Evolutionary conservation across 768 basidiomycete genomes (phyloP).

Genomic region (Melanogaster broomeanus): DNA sequence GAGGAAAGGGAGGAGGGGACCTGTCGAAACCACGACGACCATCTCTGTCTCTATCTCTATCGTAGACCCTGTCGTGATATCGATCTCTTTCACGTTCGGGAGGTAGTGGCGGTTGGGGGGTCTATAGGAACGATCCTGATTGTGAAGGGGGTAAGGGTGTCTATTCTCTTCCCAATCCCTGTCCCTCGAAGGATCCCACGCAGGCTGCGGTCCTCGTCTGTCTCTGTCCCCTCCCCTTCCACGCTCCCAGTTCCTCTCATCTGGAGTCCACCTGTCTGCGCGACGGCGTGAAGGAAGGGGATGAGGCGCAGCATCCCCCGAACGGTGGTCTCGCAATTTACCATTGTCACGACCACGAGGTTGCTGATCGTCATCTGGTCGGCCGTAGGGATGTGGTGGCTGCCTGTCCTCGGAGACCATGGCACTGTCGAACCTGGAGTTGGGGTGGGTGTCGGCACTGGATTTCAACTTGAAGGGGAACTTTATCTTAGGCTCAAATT

Average conservation of each 20-base stretch:
- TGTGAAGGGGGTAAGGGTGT: constrained; percentile 7
- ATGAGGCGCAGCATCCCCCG: constrained; percentile 9
- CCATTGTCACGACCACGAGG: constrained; percentile 35
- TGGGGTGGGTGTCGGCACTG: constrained; percentile 17
- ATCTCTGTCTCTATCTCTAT: constrained; percentile 22
- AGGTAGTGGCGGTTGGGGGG: constrained; percentile 8
- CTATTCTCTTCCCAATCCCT: constrained; percentile 23
- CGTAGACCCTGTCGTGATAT: constrained; percentile 21
- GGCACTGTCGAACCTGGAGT: constrained; percentile 31
- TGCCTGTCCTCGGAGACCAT: constrained; percentile 25
- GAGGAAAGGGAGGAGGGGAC: constrained; percentile 13
- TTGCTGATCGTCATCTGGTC: constrained; percentile 48
- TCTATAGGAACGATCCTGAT: constrained; percentile 19
- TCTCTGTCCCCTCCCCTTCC: constrained; percentile 28
- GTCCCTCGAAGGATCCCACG: constrained; percentile 25
- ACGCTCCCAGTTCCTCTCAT: constrained; percentile 28
- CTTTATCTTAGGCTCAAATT: constrained; percentile 50
- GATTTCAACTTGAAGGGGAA: constrained; percentile 72
- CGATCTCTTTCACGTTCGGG: constrained; percentile 25
- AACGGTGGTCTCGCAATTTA: constrained; percentile 23
- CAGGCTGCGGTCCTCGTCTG: constrained; percentile 17
- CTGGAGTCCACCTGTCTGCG: constrained; percentile 23
- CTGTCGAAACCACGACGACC: no score
- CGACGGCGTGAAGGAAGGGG: constrained; percentile 20
- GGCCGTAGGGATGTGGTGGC: constrained; percentile 34